Percentiles rank a stretch among this genome's conserved stretches.
phyloP scores from a whole-genome alignment of 345 rosid species.

The Cardamine occulta region DNA sequence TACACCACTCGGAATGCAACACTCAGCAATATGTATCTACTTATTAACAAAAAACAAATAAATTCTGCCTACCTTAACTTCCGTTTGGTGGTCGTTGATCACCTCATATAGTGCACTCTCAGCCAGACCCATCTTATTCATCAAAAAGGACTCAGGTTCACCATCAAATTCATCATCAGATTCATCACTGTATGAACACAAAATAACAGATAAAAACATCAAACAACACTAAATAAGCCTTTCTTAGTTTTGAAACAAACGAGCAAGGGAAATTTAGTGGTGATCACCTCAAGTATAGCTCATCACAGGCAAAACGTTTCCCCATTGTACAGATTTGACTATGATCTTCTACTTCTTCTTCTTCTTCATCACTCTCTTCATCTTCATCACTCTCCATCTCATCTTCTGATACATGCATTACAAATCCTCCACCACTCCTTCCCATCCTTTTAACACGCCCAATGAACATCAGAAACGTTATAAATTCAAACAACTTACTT shows the following conservation, averaged over 20 bases:
- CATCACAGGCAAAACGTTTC: conserved; percentile 55
- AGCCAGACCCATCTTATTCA: conserved; percentile 58
- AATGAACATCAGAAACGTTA: conserved; percentile 5
- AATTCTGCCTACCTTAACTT: conserved; percentile 56
- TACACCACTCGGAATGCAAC: neutral
- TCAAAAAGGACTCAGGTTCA: conserved; percentile 47
- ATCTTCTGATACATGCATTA: conserved; percentile 64
- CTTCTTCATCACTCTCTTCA: conserved; percentile 43
- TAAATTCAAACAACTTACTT: neutral
- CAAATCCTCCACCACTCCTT: conserved; percentile 54
- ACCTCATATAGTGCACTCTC: conserved; percentile 66
- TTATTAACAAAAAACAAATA: neutral
- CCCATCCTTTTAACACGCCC: conserved; percentile 40
- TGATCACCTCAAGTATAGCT: conserved; percentile 59
- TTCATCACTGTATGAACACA: conserved; percentile 51
- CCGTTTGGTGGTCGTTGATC: conserved; percentile 59
- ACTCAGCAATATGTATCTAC: neutral
- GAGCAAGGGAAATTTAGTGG: neutral
- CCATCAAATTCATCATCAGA: conserved; percentile 55
- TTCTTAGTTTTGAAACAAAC: neutral
- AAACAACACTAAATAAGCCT: conserved; percentile 4
- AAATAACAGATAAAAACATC: conserved; percentile 15
- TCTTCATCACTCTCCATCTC: conserved; percentile 56
- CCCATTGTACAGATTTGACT: conserved; percentile 40
- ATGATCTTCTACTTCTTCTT: conserved; percentile 18